Base-by-base conservation (phyloP, 2,329 filamentous ascomycete genomes). In the Aspergillus sp. region DNA sequence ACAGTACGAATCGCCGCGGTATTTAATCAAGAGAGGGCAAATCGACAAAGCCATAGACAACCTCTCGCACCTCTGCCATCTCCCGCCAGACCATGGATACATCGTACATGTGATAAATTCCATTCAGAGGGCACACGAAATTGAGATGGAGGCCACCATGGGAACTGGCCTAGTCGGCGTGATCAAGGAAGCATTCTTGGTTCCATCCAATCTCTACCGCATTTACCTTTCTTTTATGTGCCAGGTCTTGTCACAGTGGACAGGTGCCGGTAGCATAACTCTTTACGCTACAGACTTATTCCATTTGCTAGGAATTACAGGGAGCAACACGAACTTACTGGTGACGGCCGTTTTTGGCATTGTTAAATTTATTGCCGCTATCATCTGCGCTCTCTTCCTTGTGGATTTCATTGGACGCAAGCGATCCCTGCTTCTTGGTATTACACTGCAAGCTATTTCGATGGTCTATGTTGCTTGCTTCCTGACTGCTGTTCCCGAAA, bases 331-430 rank as follows among this genome's bases (percentile, higher is more conserved):
- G 71, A 85, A 85, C 53, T 82, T 92, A 0, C 85, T 91, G 38
- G 84, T 89, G 12, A 92, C 88, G 0, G 89, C 85, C 3, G 84
- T 93, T 50, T 91, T 93, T 53, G 89, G 89, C 43, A 83, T 91
- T 50, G 80, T 91, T 64, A 93, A 93, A 69, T 83, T 93, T 53
- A 69, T 84, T 6, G 82, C 87, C 0, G 84, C 88, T 13, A 69
- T 92, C 32, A 63, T 84, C 38, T 93, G 89, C 69, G 89, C 89
- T 0, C 80, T 92, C 52, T 91, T 93, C 81, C 81, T 93, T 7
- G 89, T 93, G 61, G 90, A 93, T 64, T 85, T 89, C 53, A 86
- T 93, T 62, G 89, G 89, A 4, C 86, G 90, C 57, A 92, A 91
- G 66, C n/a, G 85, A 7, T 80, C 86, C 0, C 79, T 89, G 0